Conservation (phyloP, 371 early-diverging fungal species). For the Lichtheimia hyalospora region DNA sequence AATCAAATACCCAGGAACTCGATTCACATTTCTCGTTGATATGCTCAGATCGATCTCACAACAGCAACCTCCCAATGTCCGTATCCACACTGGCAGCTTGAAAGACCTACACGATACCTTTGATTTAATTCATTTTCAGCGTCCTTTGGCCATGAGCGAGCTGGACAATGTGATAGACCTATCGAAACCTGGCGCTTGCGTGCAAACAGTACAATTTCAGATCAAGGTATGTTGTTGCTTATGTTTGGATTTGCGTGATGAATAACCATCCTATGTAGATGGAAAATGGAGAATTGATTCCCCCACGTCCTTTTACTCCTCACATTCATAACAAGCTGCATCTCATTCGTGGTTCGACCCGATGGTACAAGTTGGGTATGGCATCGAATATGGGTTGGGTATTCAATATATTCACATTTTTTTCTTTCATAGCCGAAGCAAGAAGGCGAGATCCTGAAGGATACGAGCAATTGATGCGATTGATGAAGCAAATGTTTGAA, state of each 20-base stretch:
- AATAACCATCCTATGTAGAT: too few relatives aligned
- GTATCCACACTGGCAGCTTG: conserved; percentile 2
- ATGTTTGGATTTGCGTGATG: too few relatives aligned
- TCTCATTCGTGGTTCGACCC: too few relatives aligned
- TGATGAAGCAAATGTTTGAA: conserved; percentile 1
- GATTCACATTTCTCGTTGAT: conserved; percentile 8
- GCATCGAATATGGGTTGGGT: too few relatives aligned
- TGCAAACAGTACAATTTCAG: conserved; percentile 11
- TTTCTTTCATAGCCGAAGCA: not conserved
- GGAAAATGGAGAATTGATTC: too few relatives aligned
- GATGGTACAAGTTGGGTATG: too few relatives aligned
- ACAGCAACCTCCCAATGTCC: conserved; percentile 7
- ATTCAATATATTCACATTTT: too few relatives aligned
- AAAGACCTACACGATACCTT: not conserved
- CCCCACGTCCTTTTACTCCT: too few relatives aligned
- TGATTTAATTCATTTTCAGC: conserved; percentile 10
- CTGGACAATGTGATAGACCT: conserved; percentile 4
- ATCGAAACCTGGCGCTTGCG: conserved; percentile 10
- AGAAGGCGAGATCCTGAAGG: conserved; percentile 4
- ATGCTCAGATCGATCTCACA: not conserved
- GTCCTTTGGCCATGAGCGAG: not conserved
- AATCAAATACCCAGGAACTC: not conserved
- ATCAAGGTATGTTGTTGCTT: conserved; percentile 4
- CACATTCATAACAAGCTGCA: too few relatives aligned
- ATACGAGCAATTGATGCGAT: not conserved